These are phyloP conservation scores for Pulicaria dysenterica DNA, from an alignment of 129 eudicot species.

Conservation along the genomic window DNA sequence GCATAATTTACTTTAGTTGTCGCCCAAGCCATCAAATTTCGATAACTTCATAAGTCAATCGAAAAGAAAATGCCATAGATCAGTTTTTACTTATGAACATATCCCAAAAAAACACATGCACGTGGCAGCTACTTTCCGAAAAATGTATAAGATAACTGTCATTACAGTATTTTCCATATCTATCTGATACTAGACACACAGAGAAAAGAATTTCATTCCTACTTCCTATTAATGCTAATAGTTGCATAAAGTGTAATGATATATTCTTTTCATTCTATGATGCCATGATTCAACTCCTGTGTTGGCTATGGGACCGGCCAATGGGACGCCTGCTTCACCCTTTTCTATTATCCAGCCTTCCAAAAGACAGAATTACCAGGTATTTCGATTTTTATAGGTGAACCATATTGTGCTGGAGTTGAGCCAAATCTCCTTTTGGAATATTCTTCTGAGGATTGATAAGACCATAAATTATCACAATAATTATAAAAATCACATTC, in stretches of 20 bases:
- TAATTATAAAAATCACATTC: not conserved
- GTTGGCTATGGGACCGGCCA: too few species aligned
- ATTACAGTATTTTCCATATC: conserved; percentile 5
- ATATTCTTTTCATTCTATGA: not conserved
- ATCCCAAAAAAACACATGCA: not conserved
- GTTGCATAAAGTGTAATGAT: not conserved
- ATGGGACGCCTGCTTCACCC: too few species aligned
- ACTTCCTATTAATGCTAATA: not conserved
- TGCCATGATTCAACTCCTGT: too few species aligned
- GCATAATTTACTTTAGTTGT: conserved; percentile 6
- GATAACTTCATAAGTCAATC: not conserved
- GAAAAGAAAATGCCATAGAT: not conserved
- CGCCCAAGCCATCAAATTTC: conserved; percentile 7
- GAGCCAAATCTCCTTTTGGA: not conserved
- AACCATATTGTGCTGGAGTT: not conserved
- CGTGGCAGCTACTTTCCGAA: conserved; percentile 13
- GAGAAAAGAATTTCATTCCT: conserved; percentile 6
- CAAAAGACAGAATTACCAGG: not conserved
- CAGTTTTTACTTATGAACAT: not conserved
- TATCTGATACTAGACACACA: not conserved
- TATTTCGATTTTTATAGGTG: not conserved
- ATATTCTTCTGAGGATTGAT: conserved; percentile 10
- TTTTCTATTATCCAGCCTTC: not conserved
- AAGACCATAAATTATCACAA: conserved; percentile 8
- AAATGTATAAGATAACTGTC: not conserved